Evolutionary conservation across 345 rosid genomes (phyloP).

Genomic region (Ceriops decandra): DNA sequence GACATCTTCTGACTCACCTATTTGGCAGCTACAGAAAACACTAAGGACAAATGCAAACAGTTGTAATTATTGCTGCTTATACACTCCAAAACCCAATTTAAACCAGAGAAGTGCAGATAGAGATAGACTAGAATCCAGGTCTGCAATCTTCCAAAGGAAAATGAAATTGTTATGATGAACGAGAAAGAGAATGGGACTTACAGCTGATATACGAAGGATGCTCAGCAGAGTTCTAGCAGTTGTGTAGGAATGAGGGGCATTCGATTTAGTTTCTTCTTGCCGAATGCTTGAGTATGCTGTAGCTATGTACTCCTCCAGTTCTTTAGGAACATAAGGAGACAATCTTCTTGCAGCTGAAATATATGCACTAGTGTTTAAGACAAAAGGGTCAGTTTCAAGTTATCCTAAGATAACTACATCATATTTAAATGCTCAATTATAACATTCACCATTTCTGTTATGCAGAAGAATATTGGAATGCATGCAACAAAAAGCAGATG

Average conservation of each 20-base stretch:
- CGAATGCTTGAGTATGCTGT: constrained; percentile 87
- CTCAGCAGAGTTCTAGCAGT: constrained; percentile 91
- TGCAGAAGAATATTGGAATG: not conserved
- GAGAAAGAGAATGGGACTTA: constrained; percentile 36
- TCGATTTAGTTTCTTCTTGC: constrained; percentile 92
- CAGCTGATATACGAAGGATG: constrained; percentile 93
- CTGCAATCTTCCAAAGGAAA: not conserved
- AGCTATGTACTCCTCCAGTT: constrained; percentile 90
- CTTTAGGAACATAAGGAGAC: constrained; percentile 75
- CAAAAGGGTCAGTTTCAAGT: not conserved
- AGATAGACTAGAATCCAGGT: not conserved
- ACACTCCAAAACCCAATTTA: not conserved
- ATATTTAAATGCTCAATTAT: not conserved
- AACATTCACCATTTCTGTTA: not conserved
- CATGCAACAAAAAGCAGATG: not conserved
- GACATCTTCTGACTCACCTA: not conserved
- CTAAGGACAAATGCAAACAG: not conserved
- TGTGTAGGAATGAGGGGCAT: constrained; percentile 90
- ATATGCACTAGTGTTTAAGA: constrained; percentile 58
- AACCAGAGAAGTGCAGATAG: not conserved
- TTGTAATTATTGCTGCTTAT: not conserved
- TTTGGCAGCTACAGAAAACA: not conserved
- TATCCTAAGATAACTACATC: not conserved
- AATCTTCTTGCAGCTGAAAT: constrained; percentile 95
- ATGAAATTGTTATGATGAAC: not conserved